Conservation (phyloP, 495 filamentous ascomycete genomes). For the Acidomyces sp. region DNA sequence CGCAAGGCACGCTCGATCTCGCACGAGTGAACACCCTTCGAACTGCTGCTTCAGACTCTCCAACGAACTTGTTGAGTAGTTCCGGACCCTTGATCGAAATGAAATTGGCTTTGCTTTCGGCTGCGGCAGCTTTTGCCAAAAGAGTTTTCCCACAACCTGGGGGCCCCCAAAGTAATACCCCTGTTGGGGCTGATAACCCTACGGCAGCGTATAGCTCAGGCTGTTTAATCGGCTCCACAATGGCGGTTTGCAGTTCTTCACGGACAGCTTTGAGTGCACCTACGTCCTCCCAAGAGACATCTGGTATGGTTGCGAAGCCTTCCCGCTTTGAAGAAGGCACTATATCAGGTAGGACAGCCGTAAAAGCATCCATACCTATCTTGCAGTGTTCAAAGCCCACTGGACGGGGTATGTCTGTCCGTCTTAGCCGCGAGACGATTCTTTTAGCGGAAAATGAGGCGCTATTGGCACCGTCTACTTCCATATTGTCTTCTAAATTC, state of each 20-base stretch:
- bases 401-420: conserved; percentile 18
- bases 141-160: conserved; percentile 96
- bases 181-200: conserved; percentile 78
- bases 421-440: conserved; percentile 3
- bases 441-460: background rate
- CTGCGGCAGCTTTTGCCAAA: conserved; percentile 89
- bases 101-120: conserved; percentile 92
- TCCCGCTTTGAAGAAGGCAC: conserved; percentile 90
- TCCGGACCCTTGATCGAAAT: conserved; percentile 96
- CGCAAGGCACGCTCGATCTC: conserved; percentile 72
- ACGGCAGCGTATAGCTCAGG: conserved; percentile 68
- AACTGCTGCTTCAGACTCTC: conserved; percentile 85
- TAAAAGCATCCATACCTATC: conserved; percentile 54
- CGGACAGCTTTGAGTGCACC: conserved; percentile 71
- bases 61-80: conserved; percentile 87
- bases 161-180: conserved; percentile 91
- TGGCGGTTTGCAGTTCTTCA: conserved; percentile 69
- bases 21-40: conserved; percentile 86
- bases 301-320: conserved; percentile 93
- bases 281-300: conserved; percentile 89
- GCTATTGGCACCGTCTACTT: conserved; percentile 11
- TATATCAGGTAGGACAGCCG: conserved; percentile 66
- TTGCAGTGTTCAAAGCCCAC: conserved; percentile 21
- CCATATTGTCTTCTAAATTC: conserved; percentile 22
- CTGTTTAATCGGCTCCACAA: conserved; percentile 81